Evolutionary conservation across 495 filamentous ascomycete species (phyloP).

Genomic region (Penicillium pancosmium): DNA sequence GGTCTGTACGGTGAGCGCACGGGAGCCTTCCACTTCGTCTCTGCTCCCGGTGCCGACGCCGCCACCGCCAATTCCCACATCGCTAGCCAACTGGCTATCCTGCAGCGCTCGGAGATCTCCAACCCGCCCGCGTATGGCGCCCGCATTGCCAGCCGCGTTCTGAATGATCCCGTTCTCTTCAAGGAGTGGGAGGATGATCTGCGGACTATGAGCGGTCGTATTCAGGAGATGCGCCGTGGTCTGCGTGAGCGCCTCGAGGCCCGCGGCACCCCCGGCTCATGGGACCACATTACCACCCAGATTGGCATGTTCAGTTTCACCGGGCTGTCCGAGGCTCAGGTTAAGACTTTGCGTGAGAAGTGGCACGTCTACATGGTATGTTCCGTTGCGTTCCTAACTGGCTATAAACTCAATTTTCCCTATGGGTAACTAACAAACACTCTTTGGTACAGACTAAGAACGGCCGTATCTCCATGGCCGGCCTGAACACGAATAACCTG

Average conservation of each 20-base stretch:
- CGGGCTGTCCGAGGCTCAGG: conserved; percentile 83
- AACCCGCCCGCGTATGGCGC: conserved; percentile 96
- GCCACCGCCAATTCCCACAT: conserved; percentile 63
- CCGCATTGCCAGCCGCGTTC: conserved; percentile 75
- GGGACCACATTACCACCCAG: conserved; percentile 97
- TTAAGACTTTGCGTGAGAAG: conserved; percentile 74
- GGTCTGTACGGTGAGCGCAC: conserved; percentile 96
- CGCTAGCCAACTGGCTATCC: conserved; percentile 85
- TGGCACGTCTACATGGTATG: conserved; percentile 87
- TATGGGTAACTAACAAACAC: conserved; percentile 5
- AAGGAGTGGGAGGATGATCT: conserved; percentile 94
- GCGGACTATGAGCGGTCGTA: conserved; percentile 89
- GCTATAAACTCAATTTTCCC: background rate
- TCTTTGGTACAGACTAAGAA: conserved; percentile 74
- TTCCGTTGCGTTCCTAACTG: conserved; percentile 7
- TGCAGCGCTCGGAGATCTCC: conserved; percentile 95
- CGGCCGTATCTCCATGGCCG: conserved; percentile 95
- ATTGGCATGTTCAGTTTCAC: conserved; percentile 99
- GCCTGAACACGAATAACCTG: conserved; percentile 86
- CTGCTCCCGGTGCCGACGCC: conserved; percentile 69
- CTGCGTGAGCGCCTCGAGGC: conserved; percentile 77
- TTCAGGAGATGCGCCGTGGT: conserved; percentile 82
- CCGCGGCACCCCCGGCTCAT: conserved; percentile 78
- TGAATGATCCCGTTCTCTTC: conserved; percentile 84
- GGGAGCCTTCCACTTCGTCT: conserved; percentile 95